phyloP scores from a whole-genome alignment of 2,329 filamentous ascomycete genomes.

The Metarhizium robertsii region DNA sequence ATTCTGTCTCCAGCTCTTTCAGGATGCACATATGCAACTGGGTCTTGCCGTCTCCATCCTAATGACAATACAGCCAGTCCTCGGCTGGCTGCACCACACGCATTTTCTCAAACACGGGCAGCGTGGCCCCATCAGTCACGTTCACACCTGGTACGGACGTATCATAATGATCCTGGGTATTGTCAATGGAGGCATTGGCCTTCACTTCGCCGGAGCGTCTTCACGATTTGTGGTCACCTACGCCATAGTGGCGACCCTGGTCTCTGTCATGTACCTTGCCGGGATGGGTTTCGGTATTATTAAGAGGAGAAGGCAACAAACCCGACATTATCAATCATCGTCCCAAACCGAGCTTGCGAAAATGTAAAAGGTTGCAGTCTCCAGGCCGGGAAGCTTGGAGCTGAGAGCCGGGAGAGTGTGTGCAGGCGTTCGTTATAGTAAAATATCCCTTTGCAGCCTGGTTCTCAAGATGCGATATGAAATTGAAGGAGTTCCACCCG shows the following conservation, averaged over 20 bases:
- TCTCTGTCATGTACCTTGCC: neutral
- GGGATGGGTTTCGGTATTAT: neutral
- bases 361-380: neutral
- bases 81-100: constrained; percentile 49
- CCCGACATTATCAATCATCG: neutral
- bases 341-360: neutral
- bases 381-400: neutral
- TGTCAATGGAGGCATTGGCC: constrained; percentile 54
- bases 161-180: constrained; percentile 47
- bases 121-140: constrained; percentile 42
- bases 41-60: constrained; percentile 45
- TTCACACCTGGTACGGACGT: constrained; percentile 55
- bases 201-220: constrained; percentile 38
- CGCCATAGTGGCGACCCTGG: constrained; percentile 37
- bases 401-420: too few relatives aligned
- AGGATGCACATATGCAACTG: constrained; percentile 43
- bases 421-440: neutral
- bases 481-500: neutral
- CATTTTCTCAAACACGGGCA: constrained; percentile 36
- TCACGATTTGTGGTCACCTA: constrained; percentile 42
- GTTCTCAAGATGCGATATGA: neutral
- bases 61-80: constrained; percentile 46
- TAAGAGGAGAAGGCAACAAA: neutral
- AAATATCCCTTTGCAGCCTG: neutral
- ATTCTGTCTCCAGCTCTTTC: constrained; percentile 34